phyloP scores from a whole-genome alignment of 768 basidiomycete species.

The Russula sp. region DNA sequence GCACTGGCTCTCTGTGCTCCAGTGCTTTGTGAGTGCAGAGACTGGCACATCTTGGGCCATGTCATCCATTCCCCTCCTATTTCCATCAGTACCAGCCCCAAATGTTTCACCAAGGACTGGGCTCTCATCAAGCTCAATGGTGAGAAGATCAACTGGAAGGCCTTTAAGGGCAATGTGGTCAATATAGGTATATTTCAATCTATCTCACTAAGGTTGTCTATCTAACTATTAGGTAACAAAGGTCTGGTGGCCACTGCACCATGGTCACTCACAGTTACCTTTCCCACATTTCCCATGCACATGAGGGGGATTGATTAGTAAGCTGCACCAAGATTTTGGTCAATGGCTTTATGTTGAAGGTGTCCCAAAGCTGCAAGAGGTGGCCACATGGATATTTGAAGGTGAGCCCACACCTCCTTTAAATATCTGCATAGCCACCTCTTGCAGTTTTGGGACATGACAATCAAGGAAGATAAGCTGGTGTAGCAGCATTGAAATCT shows the following conservation, averaged over 20 bases:
- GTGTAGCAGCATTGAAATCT: not conserved
- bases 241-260: too few relatives aligned
- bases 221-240: too few relatives aligned
- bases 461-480: constrained; percentile 22
- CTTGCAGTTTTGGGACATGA: constrained; percentile 21
- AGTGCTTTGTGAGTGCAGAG: too few relatives aligned
- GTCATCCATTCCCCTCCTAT: constrained; percentile 13
- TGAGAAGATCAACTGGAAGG: constrained; percentile 24
- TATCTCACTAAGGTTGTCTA: not conserved
- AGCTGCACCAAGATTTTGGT: not conserved
- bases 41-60: not conserved
- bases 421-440: constrained; percentile 25
- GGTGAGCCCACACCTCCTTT: constrained; percentile 6
- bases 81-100: constrained; percentile 13
- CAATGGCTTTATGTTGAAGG: not conserved
- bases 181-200: not conserved
- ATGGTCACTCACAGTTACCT: too few relatives aligned
- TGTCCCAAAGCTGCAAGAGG: not conserved
- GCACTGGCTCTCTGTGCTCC: too few relatives aligned
- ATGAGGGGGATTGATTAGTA: too few relatives aligned
- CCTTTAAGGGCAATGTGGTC: constrained; percentile 21
- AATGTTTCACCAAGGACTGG: constrained; percentile 25
- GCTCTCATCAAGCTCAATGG: constrained; percentile 29
- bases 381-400: too few relatives aligned
- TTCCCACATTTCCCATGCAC: too few relatives aligned